Evolutionary conservation across 257 asterid species (phyloP).

Genomic region (Solanum pinnatisectum): DNA sequence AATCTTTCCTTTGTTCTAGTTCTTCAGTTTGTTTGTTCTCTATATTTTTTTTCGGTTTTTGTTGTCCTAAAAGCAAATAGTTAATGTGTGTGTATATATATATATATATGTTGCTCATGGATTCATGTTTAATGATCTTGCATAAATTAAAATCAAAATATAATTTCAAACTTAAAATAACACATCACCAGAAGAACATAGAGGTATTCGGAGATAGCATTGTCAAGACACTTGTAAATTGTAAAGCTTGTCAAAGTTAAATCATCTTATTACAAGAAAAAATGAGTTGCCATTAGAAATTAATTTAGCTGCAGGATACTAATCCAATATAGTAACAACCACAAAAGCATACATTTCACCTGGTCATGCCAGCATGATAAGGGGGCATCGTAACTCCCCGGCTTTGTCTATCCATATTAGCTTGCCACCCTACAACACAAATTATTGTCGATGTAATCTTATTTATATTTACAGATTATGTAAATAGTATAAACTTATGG

Average conservation of each 20-base stretch:
- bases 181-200: background rate
- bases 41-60: background rate
- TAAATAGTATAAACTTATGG: background rate
- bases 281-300: background rate
- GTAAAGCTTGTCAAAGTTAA: background rate
- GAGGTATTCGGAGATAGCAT: background rate
- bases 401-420: conserved; percentile 9
- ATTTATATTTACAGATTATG: background rate
- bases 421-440: conserved; percentile 7
- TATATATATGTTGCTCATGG: background rate
- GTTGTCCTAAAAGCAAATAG: background rate
- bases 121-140: background rate
- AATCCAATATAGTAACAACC: background rate
- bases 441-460: background rate
- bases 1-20: background rate
- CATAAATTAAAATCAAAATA: background rate
- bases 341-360: background rate
- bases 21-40: background rate
- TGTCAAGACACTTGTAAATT: background rate
- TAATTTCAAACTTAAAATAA: background rate
- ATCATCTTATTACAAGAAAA: background rate
- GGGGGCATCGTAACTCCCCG: conserved; percentile 4
- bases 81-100: background rate
- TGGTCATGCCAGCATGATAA: conserved; percentile 1
- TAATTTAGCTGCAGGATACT: background rate